A percentile compares a stretch with the other conserved stretches of the same genome.
phyloP scores from a whole-genome alignment of 129 eudicot genomes.

The Heracleum sosnowskyi region DNA sequence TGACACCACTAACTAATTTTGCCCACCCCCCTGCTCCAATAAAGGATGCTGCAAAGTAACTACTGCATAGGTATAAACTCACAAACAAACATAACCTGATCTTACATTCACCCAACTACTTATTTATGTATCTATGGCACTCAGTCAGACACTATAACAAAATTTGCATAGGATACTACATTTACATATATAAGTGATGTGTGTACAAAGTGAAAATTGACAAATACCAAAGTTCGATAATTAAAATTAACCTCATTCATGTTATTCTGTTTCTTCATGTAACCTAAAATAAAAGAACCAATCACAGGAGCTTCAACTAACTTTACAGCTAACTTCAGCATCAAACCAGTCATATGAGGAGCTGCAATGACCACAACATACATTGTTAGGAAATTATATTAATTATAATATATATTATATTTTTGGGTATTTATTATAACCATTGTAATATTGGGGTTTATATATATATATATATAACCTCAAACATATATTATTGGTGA shows the following conservation, averaged over 20 bases:
- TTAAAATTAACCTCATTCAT: constrained; percentile 42
- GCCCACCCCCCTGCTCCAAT: not conserved
- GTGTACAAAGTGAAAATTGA: not conserved
- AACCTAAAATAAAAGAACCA: constrained; percentile 36
- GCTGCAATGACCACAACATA: constrained; percentile 41
- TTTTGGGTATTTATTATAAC: too few species aligned
- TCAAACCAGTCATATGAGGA: constrained; percentile 55
- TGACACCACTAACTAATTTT: not conserved
- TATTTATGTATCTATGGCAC: not conserved
- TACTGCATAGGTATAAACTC: not conserved
- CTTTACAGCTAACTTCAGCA: constrained; percentile 40
- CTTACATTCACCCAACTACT: not conserved
- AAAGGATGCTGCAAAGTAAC: not conserved
- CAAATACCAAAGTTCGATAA: not conserved
- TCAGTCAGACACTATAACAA: not conserved
- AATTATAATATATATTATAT: too few species aligned
- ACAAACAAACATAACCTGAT: not conserved
- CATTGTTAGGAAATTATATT: too few species aligned
- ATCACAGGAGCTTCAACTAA: constrained; percentile 46
- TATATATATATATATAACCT: too few species aligned
- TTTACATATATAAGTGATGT: not conserved
- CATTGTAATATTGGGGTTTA: too few species aligned
- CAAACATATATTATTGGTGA: too few species aligned
- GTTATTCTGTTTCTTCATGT: constrained; percentile 61
- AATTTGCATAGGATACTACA: not conserved